These are phyloP conservation scores for Sindora glabra DNA, from an alignment of 306 rosid genomes.

Conservation along the genomic window DNA sequence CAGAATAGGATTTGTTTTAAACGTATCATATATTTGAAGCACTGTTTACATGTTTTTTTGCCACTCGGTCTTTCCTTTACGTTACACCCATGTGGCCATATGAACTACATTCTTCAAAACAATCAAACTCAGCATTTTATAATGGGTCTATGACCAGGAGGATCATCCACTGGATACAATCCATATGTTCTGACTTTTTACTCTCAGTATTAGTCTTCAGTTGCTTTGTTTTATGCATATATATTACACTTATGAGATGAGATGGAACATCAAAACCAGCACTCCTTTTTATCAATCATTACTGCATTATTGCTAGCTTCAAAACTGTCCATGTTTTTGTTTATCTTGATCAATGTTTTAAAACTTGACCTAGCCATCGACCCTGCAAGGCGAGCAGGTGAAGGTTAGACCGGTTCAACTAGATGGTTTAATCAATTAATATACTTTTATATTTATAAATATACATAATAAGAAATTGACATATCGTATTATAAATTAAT, in stretches of 20 bases:
- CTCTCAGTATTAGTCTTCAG: conserved; percentile 24
- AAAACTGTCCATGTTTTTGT: too few species aligned
- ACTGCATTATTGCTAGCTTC: conserved; percentile 26
- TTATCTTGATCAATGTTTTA: too few species aligned
- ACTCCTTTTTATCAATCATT: conserved; percentile 32
- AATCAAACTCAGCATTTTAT: conserved; percentile 1
- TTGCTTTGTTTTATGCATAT: conserved; percentile 35
- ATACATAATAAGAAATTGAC: too few species aligned
- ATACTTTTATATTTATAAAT: too few species aligned
- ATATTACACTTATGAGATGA: conserved; percentile 30
- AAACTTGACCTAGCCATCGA: too few species aligned
- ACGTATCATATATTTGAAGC: too few species aligned
- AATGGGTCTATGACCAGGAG: conserved; percentile 20
- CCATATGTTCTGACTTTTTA: conserved; percentile 19
- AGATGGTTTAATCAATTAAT: too few species aligned
- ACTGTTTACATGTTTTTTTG: conserved; percentile 24
- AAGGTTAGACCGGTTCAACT: too few species aligned
- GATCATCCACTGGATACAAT: conserved; percentile 24
- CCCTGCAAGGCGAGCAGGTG: too few species aligned
- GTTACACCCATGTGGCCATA: conserved; percentile 29
- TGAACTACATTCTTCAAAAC: conserved; percentile 25
- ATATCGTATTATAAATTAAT: too few species aligned
- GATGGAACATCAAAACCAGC: conserved; percentile 19
- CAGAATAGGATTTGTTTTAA: too few species aligned
- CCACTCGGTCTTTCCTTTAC: conserved; percentile 28